phyloP scores from a whole-genome alignment of 352 stramenopile genomes.

The Globisporangium sylvaticum region DNA sequence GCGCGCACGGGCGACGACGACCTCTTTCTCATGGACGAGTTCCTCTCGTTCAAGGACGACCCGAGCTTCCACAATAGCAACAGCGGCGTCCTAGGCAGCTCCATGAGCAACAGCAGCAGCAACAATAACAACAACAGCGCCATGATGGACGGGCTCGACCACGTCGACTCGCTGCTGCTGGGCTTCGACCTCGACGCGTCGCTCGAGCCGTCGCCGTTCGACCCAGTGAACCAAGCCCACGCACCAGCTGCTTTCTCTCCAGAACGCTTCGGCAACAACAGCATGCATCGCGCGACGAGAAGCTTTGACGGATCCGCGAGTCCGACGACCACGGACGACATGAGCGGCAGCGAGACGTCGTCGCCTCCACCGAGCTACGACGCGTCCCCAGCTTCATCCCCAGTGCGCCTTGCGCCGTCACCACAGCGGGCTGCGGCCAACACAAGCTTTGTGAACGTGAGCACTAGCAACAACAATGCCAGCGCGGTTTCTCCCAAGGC shows the following conservation, averaged over 20 bases:
- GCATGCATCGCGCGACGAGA: not conserved
- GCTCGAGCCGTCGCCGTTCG: constrained; percentile 7
- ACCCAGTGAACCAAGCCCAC: not conserved
- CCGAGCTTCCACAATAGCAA: constrained; percentile 14
- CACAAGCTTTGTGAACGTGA: not conserved
- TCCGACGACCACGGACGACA: constrained; percentile 37
- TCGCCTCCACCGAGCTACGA: constrained; percentile 42
- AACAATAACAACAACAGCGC: constrained; percentile 12
- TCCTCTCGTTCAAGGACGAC: constrained; percentile 47
- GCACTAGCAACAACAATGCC: not conserved
- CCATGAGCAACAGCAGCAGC: not conserved
- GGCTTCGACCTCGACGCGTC: constrained; percentile 23
- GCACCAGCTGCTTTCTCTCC: not conserved
- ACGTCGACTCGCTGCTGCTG: constrained; percentile 43
- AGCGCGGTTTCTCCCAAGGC: not conserved
- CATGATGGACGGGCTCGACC: constrained; percentile 18
- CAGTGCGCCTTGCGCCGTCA: constrained; percentile 8
- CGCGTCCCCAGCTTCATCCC: constrained; percentile 20
- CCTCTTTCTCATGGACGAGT: constrained; percentile 45
- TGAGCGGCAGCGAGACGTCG: constrained; percentile 45
- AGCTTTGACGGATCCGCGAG: constrained; percentile 24
- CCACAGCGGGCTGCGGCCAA: not conserved
- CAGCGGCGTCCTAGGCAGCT: not conserved
- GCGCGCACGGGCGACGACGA: constrained; percentile 15
- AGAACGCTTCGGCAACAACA: constrained; percentile 9